Evolutionary conservation across 1,284 basidiomycete species (phyloP).

Genomic region (Rhodotorula glutinis): DNA sequence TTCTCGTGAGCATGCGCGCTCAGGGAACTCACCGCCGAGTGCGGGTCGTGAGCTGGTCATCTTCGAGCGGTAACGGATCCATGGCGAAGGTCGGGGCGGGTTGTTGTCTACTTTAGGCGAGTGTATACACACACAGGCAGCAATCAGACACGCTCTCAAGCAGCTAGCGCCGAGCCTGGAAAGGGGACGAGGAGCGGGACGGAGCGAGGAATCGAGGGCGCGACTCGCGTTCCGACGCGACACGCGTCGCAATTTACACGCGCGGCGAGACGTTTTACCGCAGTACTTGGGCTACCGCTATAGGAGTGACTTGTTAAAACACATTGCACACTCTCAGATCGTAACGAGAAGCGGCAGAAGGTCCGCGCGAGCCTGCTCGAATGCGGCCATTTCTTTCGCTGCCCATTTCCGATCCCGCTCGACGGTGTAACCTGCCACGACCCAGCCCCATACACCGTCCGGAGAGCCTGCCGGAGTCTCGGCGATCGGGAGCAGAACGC

Average conservation of each 20-base stretch:
- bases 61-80: conserved; percentile 48
- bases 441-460: conserved; percentile 7
- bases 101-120: too few species aligned
- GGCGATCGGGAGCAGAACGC: conserved; percentile 20
- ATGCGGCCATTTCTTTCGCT: conserved; percentile 19
- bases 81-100: not conserved
- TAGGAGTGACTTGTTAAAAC: too few species aligned
- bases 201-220: too few species aligned
- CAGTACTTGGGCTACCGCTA: too few species aligned
- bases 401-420: conserved; percentile 14
- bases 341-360: not conserved
- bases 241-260: not conserved
- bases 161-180: too few species aligned
- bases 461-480: not conserved
- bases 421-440: conserved; percentile 24
- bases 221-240: too few species aligned
- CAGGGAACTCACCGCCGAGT: conserved; percentile 47
- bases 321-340: not conserved
- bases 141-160: too few species aligned
- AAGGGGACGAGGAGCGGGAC: too few species aligned
- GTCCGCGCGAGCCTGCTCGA: conserved; percentile 8
- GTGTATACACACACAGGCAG: too few species aligned
- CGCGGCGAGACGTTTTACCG: too few species aligned
- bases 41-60: conserved; percentile 71
- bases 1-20: too few species aligned